Evolutionary conservation across 768 basidiomycete genomes (phyloP).

Genomic region (Suillus weaverae): DNA sequence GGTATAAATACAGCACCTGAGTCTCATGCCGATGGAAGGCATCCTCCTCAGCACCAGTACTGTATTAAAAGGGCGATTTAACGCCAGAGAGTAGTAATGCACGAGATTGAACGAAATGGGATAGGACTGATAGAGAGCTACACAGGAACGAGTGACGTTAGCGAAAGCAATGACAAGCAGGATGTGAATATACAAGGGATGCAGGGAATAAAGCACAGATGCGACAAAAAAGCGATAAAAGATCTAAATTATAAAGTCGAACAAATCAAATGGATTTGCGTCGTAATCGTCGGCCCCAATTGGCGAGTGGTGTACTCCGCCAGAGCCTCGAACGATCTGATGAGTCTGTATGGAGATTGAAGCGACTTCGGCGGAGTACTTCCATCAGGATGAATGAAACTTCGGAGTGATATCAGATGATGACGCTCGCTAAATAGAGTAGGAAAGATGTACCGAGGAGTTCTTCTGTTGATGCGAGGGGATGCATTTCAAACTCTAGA

Average conservation of each 20-base stretch:
- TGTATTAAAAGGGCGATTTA: neutral
- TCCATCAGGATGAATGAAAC: conserved; percentile 68
- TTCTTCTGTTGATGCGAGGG: conserved; percentile 49
- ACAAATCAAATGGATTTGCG: conserved; percentile 25
- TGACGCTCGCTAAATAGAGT: neutral
- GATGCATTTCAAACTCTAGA: conserved; percentile 54
- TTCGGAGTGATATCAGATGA: conserved; percentile 17
- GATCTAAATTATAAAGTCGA: neutral
- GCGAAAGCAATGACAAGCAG: neutral
- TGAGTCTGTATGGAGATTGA: conserved; percentile 47
- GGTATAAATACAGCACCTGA: neutral
- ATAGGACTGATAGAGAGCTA: conserved; percentile 8
- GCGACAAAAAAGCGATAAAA: neutral
- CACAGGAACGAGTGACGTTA: conserved; percentile 6
- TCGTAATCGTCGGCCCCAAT: conserved; percentile 31
- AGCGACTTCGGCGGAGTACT: conserved; percentile 59
- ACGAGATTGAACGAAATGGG: conserved; percentile 1
- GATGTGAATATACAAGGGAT: neutral
- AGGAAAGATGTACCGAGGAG: conserved; percentile 42
- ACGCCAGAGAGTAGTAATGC: neutral
- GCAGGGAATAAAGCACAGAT: conserved; percentile 8
- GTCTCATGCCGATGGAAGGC: neutral
- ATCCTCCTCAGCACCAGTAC: neutral
- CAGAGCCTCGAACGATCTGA: conserved; percentile 51
- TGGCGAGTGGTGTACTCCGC: conserved; percentile 33